Conservation (phyloP, 306 rosid species). For the Geum urbanum region DNA sequence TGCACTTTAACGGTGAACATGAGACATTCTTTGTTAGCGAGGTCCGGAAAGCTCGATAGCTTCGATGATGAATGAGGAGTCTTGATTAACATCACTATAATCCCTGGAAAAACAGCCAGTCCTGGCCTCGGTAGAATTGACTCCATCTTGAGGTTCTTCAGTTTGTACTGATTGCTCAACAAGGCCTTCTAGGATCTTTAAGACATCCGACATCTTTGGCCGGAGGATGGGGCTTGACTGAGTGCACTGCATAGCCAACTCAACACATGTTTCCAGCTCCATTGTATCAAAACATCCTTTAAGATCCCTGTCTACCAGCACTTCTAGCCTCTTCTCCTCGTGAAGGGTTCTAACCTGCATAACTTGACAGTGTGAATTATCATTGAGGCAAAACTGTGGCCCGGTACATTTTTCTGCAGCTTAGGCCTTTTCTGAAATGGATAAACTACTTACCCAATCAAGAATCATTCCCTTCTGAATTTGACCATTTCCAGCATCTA, state of each 20-base stretch:
- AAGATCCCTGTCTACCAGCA: conserved; percentile 71
- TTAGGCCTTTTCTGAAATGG: background rate
- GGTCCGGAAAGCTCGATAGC: conserved; percentile 98
- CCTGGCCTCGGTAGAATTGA: conserved; percentile 49
- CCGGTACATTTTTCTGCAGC: background rate
- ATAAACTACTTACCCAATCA: conserved; percentile 60
- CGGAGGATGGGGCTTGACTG: conserved; percentile 74
- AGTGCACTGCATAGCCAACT: conserved; percentile 71
- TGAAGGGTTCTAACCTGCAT: conserved; percentile 71
- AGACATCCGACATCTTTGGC: conserved; percentile 77
- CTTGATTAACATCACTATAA: conserved; percentile 55
- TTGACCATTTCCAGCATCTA: conserved; percentile 84
- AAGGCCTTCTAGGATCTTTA: conserved; percentile 73
- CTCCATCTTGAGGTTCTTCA: conserved; percentile 58
- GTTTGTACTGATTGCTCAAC: conserved; percentile 48
- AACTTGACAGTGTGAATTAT: conserved; percentile 7
- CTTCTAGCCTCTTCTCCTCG: conserved; percentile 69
- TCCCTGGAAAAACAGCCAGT: conserved; percentile 57
- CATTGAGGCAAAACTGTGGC: background rate
- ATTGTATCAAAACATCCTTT: conserved; percentile 72
- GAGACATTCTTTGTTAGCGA: conserved; percentile 38
- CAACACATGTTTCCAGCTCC: conserved; percentile 64
- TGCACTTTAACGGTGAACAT: conserved; percentile 14
- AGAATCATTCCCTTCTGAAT: conserved; percentile 95
- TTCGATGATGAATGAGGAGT: conserved; percentile 75